Evolutionary conservation across 2,329 filamentous ascomycete species (phyloP), one percentile per base, ranked within the genome.

Genomic region (Chrysoporthe deuterocubensis): DNA sequence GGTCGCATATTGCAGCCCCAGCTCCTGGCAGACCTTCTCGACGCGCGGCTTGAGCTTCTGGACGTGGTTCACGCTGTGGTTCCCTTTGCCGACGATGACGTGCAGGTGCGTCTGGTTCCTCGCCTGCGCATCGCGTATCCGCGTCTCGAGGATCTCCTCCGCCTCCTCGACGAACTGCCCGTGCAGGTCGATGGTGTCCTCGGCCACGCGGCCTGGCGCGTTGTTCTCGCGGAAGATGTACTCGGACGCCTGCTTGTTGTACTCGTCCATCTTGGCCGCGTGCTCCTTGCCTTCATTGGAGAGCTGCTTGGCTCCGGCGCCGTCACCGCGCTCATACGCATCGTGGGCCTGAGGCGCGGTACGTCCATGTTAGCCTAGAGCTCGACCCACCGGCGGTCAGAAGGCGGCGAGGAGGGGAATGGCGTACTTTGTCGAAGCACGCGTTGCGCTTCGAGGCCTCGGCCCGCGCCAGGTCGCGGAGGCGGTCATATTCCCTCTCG

Each of bases 221-320:
- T 98, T 98, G 83, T 97, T 97, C 81, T 95, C 93, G 52, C 94
- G 90, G 83, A 99, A 97, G 77, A 98, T 98, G 79, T 88, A 97
- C 68, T 97, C 92, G 69, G 92, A 93, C 1, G 96, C 96, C 79
- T 97, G 93, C 72, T 87, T 89, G 84, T 97, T 97, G 82, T 94
- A 96, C 69, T 90, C 84, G 72, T 96, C 93, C 88, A 96, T 96
- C 77, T 91, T 87, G 68, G 89, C 87, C 54, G 90, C 94, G 78
- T 98, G 94, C 57, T 83, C 80, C 81, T 98, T 97, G 76, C 92
- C 93, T 79, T 97, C 88, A 74, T 96, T 89, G 50, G 91, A 94
- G 64, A 97, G 86, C 66, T 92, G 82, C 78, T 97, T 94, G 62
- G 96, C 96, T n/a, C 78, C 82, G 21, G 87, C 93, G 72, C 94